phyloP scores from a whole-genome alignment of 345 rosid genomes.

The Orychophragmus violaceus region DNA sequence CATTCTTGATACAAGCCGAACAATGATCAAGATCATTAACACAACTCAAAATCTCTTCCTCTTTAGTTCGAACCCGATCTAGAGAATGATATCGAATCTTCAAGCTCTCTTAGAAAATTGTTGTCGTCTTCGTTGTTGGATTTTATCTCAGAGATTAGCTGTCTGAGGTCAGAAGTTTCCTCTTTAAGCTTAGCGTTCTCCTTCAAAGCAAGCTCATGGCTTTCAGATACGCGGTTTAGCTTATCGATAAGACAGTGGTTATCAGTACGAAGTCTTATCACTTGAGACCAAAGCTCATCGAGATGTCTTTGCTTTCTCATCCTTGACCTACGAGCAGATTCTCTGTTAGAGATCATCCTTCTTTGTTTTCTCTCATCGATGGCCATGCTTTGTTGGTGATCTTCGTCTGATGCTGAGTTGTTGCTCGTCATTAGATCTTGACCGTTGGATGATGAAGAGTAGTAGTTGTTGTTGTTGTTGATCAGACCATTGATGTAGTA shows the following conservation, averaged over 20 bases:
- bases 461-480: background rate
- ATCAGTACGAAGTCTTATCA: background rate
- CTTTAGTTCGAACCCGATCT: slow-evolving; percentile 18
- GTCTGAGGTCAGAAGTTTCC: background rate
- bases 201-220: background rate
- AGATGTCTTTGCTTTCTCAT: background rate
- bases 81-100: slow-evolving; percentile 29
- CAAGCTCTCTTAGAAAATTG: background rate
- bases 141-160: background rate
- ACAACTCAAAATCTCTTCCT: slow-evolving; percentile 10
- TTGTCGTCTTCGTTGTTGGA: background rate
- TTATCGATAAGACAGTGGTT: background rate
- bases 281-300: background rate
- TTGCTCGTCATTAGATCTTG: slow-evolving; percentile 42
- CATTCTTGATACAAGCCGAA: slow-evolving; percentile 6
- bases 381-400: slow-evolving; percentile 30
- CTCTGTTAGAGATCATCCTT: background rate
- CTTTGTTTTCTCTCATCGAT: background rate
- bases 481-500: slow-evolving; percentile 22
- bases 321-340: background rate
- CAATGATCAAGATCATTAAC: slow-evolving; percentile 10
- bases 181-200: background rate
- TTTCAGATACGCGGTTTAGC: background rate
- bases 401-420: slow-evolving; percentile 74
- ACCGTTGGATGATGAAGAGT: slow-evolving; percentile 25